A percentile compares a stretch with the other conserved stretches of the same genome.
Conservation (phyloP, 805 yeast species). For the Yamadazyma laniorum region DNA sequence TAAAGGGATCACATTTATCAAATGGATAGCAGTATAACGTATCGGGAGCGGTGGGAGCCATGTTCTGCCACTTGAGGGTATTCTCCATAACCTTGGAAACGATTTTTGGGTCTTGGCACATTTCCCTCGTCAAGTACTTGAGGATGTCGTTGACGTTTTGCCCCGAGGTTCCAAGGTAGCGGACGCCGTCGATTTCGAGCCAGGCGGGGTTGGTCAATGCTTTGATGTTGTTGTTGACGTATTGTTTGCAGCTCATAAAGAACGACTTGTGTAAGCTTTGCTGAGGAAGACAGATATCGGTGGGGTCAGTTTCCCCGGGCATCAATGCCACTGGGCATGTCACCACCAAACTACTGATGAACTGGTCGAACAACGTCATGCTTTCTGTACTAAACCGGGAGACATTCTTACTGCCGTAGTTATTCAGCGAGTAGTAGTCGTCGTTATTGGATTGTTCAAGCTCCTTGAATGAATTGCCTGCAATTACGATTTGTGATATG, state of each 20-base stretch:
- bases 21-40: slow-evolving; percentile 90
- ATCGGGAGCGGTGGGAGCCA: slow-evolving; percentile 95
- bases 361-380: slow-evolving; percentile 54
- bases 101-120: slow-evolving; percentile 42
- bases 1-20: slow-evolving; percentile 73
- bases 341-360: slow-evolving; percentile 53
- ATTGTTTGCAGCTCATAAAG: slow-evolving; percentile 47
- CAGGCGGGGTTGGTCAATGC: slow-evolving; percentile 64
- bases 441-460: slow-evolving; percentile 24
- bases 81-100: slow-evolving; percentile 47
- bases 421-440: slow-evolving; percentile 36
- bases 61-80: slow-evolving; percentile 78
- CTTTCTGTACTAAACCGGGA: slow-evolving; percentile 51
- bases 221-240: slow-evolving; percentile 32
- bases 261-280: slow-evolving; percentile 83
- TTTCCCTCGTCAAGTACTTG: slow-evolving; percentile 51
- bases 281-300: slow-evolving; percentile 83
- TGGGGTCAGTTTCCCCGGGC: slow-evolving; percentile 87
- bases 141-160: slow-evolving; percentile 78
- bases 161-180: slow-evolving; percentile 76
- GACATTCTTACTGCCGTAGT: slow-evolving; percentile 51
- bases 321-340: slow-evolving; percentile 70
- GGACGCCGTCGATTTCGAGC: slow-evolving; percentile 51
- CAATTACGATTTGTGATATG: slow-evolving; percentile 56
- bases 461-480: slow-evolving; percentile 65